phyloP scores from a whole-genome alignment of 2,329 filamentous ascomycete genomes.

The Pseudogymnoascus sp. region DNA sequence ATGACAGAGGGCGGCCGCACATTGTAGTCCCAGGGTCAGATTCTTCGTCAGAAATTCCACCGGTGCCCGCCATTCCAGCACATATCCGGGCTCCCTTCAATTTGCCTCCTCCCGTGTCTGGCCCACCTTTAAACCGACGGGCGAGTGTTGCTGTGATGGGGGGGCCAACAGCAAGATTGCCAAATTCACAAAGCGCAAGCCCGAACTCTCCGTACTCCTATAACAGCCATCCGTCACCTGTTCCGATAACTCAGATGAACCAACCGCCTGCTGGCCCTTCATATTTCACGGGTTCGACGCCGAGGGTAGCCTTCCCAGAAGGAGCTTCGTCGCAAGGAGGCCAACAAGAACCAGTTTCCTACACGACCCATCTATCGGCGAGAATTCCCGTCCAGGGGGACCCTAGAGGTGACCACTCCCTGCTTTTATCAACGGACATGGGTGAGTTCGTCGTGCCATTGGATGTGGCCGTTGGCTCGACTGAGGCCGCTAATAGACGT shows the following conservation, averaged over 20 bases:
- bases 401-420: slow-evolving; percentile 26
- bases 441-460: slow-evolving; percentile 54
- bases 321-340: slow-evolving; percentile 16
- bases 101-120: slow-evolving; percentile 33
- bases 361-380: not conserved
- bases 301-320: slow-evolving; percentile 21
- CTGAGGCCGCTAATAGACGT: slow-evolving; percentile 75
- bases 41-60: slow-evolving; percentile 32
- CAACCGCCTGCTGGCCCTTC: slow-evolving; percentile 17
- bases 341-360: slow-evolving; percentile 25
- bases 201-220: slow-evolving; percentile 40
- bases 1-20: slow-evolving; percentile 30
- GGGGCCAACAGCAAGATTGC: slow-evolving; percentile 23
- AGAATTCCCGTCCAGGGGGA: slow-evolving; percentile 20
- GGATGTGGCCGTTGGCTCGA: slow-evolving; percentile 73
- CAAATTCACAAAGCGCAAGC: slow-evolving; percentile 32
- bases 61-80: slow-evolving; percentile 30
- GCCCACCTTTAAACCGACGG: slow-evolving; percentile 26
- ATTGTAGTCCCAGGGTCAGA: slow-evolving; percentile 32
- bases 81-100: not conserved
- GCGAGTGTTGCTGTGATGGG: slow-evolving; percentile 28
- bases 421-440: slow-evolving; percentile 44
- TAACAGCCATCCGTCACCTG: slow-evolving; percentile 32
- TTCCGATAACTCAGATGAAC: slow-evolving; percentile 22
- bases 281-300: slow-evolving; percentile 25